Base-by-base conservation (phyloP, 2,329 filamentous ascomycete species). In the Chrysoporthe austroafricana region DNA sequence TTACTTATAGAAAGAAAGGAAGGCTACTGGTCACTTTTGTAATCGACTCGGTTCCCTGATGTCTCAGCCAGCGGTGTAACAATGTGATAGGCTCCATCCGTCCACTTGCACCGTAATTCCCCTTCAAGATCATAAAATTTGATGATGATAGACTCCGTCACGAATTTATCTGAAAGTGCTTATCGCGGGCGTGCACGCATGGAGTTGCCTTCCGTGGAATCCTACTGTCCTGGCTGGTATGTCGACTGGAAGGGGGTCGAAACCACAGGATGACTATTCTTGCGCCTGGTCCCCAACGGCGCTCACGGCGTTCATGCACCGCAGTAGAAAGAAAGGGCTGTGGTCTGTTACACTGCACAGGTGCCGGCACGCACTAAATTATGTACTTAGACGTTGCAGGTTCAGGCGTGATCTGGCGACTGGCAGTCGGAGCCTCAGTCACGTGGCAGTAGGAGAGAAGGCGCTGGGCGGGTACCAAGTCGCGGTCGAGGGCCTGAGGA, bases 21-120 rank as follows among this genome's bases (percentile, higher is more conserved):
- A 26, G 57, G 34, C 14, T 32, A 39, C 57, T 60, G 57, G 26
- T 60, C 42, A 60, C 21, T 60, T 42, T 16, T 60, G 57, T 43
- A 60, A 60, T 43, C 13, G 34, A 39, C 44, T 43, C 57, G n/a
- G 39, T 42, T 60, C 21, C 21, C 42, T 44, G 13, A 44, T 43
- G 21, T 60, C 39, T 60, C 13, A 9, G n/a, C n/a, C 8, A 43
- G 57, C 39, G 26, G 2, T 21, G 11, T 60, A 14, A 16, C 39
- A 43, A 21, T 21, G 57, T 60, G 36, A 42, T 16, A 6, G n/a
- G n/a, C 2, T 44, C 11, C 39, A 13, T 21, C 14, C n/a, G 21
- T 44, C 5, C 14, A 11, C 39, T 60, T 32, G 39, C 44, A 26
- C 36, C n/a, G 21, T 16, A 60, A 32, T 14, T 60, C 39, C 13